These are phyloP conservation scores for Albifimbria verrucaria DNA, from an alignment of 2,329 filamentous ascomycete species.

Conservation along the genomic window DNA sequence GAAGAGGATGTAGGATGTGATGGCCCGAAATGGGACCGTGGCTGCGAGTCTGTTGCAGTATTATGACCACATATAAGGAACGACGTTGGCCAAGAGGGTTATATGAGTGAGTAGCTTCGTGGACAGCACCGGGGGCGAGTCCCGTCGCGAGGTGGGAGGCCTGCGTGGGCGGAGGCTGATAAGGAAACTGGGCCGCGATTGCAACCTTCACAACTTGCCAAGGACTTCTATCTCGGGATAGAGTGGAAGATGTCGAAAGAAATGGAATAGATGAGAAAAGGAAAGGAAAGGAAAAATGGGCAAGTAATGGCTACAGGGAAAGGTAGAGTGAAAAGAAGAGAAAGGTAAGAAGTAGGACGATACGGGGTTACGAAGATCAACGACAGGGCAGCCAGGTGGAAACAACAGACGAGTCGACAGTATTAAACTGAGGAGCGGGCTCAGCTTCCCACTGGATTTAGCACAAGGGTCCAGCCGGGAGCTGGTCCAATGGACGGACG, in stretches of 20 bases:
- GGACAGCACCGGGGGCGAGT: no score
- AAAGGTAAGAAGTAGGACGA: background rate
- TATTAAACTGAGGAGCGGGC: background rate
- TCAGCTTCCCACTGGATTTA: no score
- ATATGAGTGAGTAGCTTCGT: no score
- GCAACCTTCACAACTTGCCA: no score
- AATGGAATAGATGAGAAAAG: background rate
- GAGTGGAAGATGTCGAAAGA: background rate
- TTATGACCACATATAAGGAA: background rate
- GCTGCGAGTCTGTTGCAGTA: background rate
- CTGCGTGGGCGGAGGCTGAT: no score
- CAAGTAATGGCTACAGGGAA: background rate
- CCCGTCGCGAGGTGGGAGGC: no score
- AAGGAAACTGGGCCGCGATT: no score
- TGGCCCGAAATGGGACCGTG: background rate
- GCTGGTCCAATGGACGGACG: background rate
- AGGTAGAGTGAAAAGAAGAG: background rate
- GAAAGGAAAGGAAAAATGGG: background rate
- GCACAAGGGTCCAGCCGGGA: background rate
- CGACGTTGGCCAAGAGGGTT: no score
- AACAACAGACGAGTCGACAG: background rate
- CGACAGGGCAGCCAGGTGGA: background rate
- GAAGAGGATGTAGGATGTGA: background rate
- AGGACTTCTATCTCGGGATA: background rate
- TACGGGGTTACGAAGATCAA: background rate